phyloP scores from a whole-genome alignment of 768 basidiomycete genomes.

The Russula dissimulans region DNA sequence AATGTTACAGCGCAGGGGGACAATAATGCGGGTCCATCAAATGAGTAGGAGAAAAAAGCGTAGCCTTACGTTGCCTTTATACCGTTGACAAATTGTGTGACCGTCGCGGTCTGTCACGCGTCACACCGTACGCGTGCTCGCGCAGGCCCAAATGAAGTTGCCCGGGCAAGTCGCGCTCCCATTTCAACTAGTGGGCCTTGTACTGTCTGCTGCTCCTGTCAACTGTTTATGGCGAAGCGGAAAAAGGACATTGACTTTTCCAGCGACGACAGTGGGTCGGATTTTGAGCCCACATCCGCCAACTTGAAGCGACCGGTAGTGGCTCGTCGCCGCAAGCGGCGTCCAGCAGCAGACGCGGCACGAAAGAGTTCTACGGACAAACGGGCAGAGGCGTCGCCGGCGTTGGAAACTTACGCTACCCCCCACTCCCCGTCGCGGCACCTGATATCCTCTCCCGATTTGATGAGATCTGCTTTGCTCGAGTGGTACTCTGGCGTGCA shows the following conservation, averaged over 20 bases:
- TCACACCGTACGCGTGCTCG: neutral
- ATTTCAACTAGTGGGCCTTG: too few relatives aligned
- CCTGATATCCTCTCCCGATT: conserved; percentile 32
- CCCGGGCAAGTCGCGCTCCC: too few relatives aligned
- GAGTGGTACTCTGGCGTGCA: conserved; percentile 67
- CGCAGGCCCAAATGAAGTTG: too few relatives aligned
- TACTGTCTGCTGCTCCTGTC: neutral
- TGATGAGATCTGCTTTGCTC: conserved; percentile 43
- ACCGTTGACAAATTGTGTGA: too few relatives aligned
- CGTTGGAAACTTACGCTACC: neutral
- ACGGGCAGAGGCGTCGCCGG: neutral
- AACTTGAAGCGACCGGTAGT: neutral
- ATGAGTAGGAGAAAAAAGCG: conserved; percentile 25
- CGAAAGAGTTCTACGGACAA: neutral
- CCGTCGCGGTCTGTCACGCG: too few relatives aligned
- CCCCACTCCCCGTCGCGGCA: conserved; percentile 40
- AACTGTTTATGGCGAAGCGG: conserved; percentile 2
- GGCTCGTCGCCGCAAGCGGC: neutral
- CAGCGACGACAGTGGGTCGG: conserved; percentile 6
- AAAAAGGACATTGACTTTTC: neutral
- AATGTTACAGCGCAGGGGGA: conserved; percentile 28
- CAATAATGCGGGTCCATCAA: conserved; percentile 33
- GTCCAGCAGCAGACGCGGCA: neutral
- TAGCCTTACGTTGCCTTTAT: neutral
- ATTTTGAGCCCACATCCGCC: neutral